These are phyloP conservation scores for Coniophora puteana DNA, from an alignment of 1,284 basidiomycete genomes.

Conservation along the genomic window DNA sequence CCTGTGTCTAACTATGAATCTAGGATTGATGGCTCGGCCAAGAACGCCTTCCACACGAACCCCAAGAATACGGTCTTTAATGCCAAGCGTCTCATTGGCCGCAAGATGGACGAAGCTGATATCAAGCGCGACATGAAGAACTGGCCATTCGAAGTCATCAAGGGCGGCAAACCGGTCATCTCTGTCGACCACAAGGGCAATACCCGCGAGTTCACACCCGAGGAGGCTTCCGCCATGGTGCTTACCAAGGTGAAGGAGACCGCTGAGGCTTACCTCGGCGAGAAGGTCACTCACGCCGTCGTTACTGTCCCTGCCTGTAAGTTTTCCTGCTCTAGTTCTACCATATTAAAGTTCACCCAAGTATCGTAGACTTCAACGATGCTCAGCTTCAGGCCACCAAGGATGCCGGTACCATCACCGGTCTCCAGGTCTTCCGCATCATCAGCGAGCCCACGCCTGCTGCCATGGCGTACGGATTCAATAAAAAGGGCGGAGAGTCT, in stretches of 20 bases:
- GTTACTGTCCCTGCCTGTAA: slow-evolving; percentile 91
- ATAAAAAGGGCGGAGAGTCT: slow-evolving; percentile 77
- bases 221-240: slow-evolving; percentile 85
- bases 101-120: slow-evolving; percentile 91
- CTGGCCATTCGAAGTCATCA: slow-evolving; percentile 43
- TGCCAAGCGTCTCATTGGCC: slow-evolving; percentile 96
- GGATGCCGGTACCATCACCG: slow-evolving; percentile 95
- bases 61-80: slow-evolving; percentile 92
- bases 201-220: slow-evolving; percentile 64
- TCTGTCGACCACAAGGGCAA: slow-evolving; percentile 80
- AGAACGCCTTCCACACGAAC: slow-evolving; percentile 83
- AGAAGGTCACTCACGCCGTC: slow-evolving; percentile 85
- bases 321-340: slow-evolving; percentile 19
- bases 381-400: slow-evolving; percentile 98
- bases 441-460: slow-evolving; percentile 99
- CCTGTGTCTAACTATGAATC: background rate
- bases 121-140: slow-evolving; percentile 88
- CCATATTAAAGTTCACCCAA: slow-evolving; percentile 31
- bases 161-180: slow-evolving; percentile 69
- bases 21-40: slow-evolving; percentile 76
- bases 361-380: slow-evolving; percentile 91
- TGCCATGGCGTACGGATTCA: slow-evolving; percentile 94
- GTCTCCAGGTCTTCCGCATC: slow-evolving; percentile 95
- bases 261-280: slow-evolving; percentile 89
- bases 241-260: slow-evolving; percentile 96